Base-by-base conservation (phyloP, 2,329 filamentous ascomycete species). In the Domatiomyces globalis region DNA sequence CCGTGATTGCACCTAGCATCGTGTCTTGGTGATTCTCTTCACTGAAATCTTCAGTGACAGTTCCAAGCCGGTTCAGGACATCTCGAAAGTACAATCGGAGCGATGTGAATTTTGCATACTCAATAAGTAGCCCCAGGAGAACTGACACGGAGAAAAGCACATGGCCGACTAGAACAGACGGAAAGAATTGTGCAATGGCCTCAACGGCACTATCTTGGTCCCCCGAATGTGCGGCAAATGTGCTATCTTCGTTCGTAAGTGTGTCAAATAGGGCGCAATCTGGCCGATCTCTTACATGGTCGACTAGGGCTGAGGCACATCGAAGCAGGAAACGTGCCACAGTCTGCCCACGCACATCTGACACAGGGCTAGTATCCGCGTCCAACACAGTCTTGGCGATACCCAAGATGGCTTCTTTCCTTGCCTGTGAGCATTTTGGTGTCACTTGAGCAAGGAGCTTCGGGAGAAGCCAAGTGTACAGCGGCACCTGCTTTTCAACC, bases 391-490 rank as follows among this genome's bases (percentile, higher is more conserved):
- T 48, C 17, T 17, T 25, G 29, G 36, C 20, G 15, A 48, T 25
- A 8, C 8, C 18, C 19, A 29, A 48, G 17, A 36, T 17, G 27
- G 29, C 12, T 9, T 25, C 20, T 20, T 45, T 27, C n/a, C 12
- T 45, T 20, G 18, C 15, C 7, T 27, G 18, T 20, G 43, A 27
- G 9, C 19, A 45, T 20, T 20, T 20, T 15, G 50, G 51, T 27
- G 51, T 67, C 45, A 73, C 64, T 42, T 80, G 58, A 33, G 69
- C 67, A 48, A 80, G 63, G 29, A 81, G 61, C 49, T 72, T 74
- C 15, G 76, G 70, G 42, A 77, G 63, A 29, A 82, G 64, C 72
- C 74, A 77, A 20, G 76, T 64, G 54, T 75, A 70, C 20, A 81
- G 67, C 5, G 73, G 75, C 4, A 72, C 71, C 33, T 69, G 65